Base-by-base conservation (phyloP, 192 early-diverging fungal species). In the Coemansia sp. region DNA sequence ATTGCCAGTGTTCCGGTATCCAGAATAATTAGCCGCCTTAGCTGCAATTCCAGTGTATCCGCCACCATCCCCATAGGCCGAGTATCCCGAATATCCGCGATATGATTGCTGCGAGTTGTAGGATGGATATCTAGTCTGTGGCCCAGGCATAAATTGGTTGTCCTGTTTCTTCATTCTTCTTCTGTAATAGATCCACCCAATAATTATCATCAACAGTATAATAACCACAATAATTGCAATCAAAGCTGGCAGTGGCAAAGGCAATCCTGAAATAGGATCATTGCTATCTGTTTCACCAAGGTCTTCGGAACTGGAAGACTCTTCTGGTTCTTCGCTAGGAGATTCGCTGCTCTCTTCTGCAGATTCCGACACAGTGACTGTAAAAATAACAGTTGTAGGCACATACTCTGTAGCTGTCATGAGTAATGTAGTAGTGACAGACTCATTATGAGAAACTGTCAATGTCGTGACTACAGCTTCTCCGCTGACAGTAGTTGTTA, bases 41-140 rank as follows among this genome's bases (percentile, higher is more conserved):
- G 14, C 46, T 13, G 46, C 46, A 26, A 48, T 48, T 26, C 46
- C 46, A 11, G 46, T 48, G 12, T 48, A 48, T 5, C 46, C 46
- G 13, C 23, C 46, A 28, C 23, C 46, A 23, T 4, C 23, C 23
- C 23, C 12, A 14, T 23, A 12, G 8, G 33, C 46, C 8, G 46
- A 48, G 20, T 48, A 48, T 15, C 46, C 46, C 28, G 46, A 48
- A 48, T 48, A 48, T 3, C 46, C 26, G 46, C 46, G 16, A n/a
- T 48, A 48, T 15, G 46, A 48, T 11, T 13, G 13, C 16, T 48
- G 16, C 20, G 46, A 48, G 46, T 14, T 26, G 15, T 48, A 48
- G 8, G 46, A 48, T 26, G 46, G 46, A 2, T 48, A 28, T 48
- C 20, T 48, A 1, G 16, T 48, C 26, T 26, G 46, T 15, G 26